Percentiles rank a stretch among this genome's conserved stretches.
These are phyloP conservation scores for Microcyclospora tardicrescens DNA, from an alignment of 2,329 filamentous ascomycete species.

Conservation along the genomic window DNA sequence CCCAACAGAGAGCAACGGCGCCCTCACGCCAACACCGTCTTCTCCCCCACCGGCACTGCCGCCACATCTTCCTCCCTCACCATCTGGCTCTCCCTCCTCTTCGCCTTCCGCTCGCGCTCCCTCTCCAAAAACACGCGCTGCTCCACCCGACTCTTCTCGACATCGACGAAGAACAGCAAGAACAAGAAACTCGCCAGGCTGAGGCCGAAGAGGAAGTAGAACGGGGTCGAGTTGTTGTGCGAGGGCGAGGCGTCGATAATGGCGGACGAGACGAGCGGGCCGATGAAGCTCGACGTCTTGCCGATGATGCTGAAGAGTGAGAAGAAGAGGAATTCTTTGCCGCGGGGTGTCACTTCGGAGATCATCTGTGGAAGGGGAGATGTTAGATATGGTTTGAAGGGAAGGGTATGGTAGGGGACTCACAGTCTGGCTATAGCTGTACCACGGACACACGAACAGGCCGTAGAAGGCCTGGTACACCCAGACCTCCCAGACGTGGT, in stretches of 20 bases:
- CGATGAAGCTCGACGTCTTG: constrained; percentile 56
- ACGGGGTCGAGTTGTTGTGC: constrained; percentile 48
- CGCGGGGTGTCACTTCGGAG: constrained; percentile 53
- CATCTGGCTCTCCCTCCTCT: constrained; percentile 4
- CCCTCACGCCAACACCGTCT: no score
- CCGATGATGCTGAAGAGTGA: constrained; percentile 55
- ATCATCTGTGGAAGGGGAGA: constrained; percentile 38
- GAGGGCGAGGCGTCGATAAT: constrained; percentile 50
- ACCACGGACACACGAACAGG: constrained; percentile 56
- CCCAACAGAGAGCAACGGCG: no score
- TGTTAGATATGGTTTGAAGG: background rate
- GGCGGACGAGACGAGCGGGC: constrained; percentile 53
- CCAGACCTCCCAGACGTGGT: constrained; percentile 37
- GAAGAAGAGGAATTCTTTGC: constrained; percentile 60
- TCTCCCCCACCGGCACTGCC: background rate
- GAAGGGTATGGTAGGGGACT: constrained; percentile 1
- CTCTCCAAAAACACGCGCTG: constrained; percentile 42
- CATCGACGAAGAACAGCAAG: constrained; percentile 44
- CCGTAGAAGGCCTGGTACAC: constrained; percentile 44
- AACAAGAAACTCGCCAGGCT: constrained; percentile 43
- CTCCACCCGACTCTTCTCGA: constrained; percentile 47
- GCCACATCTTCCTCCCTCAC: background rate
- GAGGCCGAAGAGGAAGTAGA: constrained; percentile 52
- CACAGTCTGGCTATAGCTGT: constrained; percentile 52
- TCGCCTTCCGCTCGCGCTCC: constrained; percentile 15